Evolutionary conservation across 805 yeast species (phyloP), one percentile per base, ranked within the genome.

Genomic region (Schwanniomyces pseudopolymorphus): DNA sequence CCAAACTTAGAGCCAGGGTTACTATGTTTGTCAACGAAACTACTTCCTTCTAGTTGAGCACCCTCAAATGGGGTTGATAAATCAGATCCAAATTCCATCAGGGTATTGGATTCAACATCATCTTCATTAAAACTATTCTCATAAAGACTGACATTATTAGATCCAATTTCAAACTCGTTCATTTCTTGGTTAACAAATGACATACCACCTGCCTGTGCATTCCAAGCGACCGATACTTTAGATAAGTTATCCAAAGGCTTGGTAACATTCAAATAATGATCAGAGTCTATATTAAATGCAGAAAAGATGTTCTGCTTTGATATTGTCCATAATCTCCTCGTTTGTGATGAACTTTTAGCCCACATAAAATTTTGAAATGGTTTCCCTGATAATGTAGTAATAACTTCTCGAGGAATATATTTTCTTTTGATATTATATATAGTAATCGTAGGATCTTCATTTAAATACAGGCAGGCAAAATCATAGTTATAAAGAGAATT

Each of bases 351-450:
- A 45, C 62, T 61, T 16, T 50, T 48, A n/a, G 73, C 68, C 78
- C 78, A 72, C 8, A 69, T 60, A 49, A 72, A 72, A 54, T 72
- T 72, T 45, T 64, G 76, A 45, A 69, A 60, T 0, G 77, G 72
- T 43, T 64, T 70, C 14, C 55, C 52, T 1, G 81, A 75, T 24
- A 75, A 66, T 25, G 79, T 72, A 71, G 83, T 82, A 6, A 74
- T 60, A 7, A 88, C 59, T n/a, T 85, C 89, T 8, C 76, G 74
- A 0, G 97, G 96, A 19, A 90, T 78, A 58, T 78, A 85, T 53
- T 83, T 87, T 51, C 96, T 72, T 31, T 76, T 75, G 42, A 89
- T 70, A 37, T 83, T 83, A 77, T 87, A 89, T 3, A 89, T 75
- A 41, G 85, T 81, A 5, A 87, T 74, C 25, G 80, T 77, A 1